Percentiles rank a stretch among this genome's conserved stretches.
Evolutionary conservation across 805 yeast genomes (phyloP).

Genomic region (Wickerhamomyces rabaulensis): DNA sequence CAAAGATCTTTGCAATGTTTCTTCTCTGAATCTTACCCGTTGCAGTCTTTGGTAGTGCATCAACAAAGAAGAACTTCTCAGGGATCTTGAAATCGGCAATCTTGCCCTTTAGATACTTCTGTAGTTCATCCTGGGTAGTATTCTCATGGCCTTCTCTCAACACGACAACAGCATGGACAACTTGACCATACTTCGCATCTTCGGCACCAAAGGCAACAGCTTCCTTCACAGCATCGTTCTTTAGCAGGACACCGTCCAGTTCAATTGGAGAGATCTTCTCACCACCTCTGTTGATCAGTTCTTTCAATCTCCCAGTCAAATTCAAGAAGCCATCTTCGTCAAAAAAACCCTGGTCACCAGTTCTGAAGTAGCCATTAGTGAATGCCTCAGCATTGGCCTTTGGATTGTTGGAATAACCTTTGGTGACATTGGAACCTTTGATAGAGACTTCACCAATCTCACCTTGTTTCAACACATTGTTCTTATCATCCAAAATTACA

Average conservation of each 20-base stretch:
- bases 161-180: slow-evolving; percentile 66
- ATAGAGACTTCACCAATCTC: slow-evolving; percentile 64
- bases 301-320: slow-evolving; percentile 69
- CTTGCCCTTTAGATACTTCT: slow-evolving; percentile 37
- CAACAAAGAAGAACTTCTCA: slow-evolving; percentile 48
- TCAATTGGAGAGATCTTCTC: slow-evolving; percentile 75
- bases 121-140: slow-evolving; percentile 38
- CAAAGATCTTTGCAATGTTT: slow-evolving; percentile 50
- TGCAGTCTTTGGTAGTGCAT: slow-evolving; percentile 66
- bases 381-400: slow-evolving; percentile 67
- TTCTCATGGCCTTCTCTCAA: slow-evolving; percentile 29
- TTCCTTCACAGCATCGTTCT: slow-evolving; percentile 58
- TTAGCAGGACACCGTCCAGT: slow-evolving; percentile 55
- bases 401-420: slow-evolving; percentile 65
- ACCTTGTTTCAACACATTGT: slow-evolving; percentile 43
- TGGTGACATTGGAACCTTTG: slow-evolving; percentile 62
- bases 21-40: slow-evolving; percentile 75
- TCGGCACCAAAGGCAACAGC: slow-evolving; percentile 68
- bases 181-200: slow-evolving; percentile 66
- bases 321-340: slow-evolving; percentile 55
- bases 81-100: slow-evolving; percentile 61
- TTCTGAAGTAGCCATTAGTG: slow-evolving; percentile 59
- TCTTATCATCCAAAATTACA: slow-evolving; percentile 47
- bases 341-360: slow-evolving; percentile 71
- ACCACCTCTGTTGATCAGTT: slow-evolving; percentile 72